phyloP scores from a whole-genome alignment of 2,329 filamentous ascomycete genomes.

The Taxawa tesnikishii region DNA sequence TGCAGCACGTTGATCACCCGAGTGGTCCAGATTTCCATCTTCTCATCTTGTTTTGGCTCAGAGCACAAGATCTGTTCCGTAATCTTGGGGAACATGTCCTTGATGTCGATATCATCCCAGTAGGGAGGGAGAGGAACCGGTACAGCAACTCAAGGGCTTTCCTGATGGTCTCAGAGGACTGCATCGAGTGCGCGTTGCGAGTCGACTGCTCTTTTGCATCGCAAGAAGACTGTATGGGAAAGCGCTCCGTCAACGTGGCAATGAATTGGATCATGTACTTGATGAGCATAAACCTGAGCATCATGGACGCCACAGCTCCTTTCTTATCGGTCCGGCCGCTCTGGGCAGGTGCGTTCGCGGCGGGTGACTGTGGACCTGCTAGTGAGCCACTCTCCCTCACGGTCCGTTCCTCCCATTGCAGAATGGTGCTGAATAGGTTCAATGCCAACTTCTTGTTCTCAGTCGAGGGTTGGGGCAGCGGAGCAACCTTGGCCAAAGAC shows the following conservation, averaged over 20 bases:
- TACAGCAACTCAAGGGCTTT: constrained; percentile 72
- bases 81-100: constrained; percentile 71
- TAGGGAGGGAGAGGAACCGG: constrained; percentile 77
- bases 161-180: constrained; percentile 63
- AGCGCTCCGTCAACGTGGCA: constrained; percentile 76
- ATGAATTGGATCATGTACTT: constrained; percentile 97
- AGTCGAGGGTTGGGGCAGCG: constrained; percentile 69
- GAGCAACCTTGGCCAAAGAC: constrained; percentile 77
- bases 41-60: constrained; percentile 44
- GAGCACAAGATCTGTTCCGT: constrained; percentile 75
- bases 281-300: constrained; percentile 66
- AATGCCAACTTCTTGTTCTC: constrained; percentile 87
- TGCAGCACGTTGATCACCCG: constrained; percentile 90
- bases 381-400: constrained; percentile 46
- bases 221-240: constrained; percentile 55
- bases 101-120: constrained; percentile 86
- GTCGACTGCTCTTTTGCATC: constrained; percentile 43
- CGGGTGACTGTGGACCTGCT: constrained; percentile 11
- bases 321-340: constrained; percentile 14
- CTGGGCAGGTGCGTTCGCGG: constrained; percentile 7
- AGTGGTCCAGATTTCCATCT: constrained; percentile 62
- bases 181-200: too few species aligned
- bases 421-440: constrained; percentile 81
- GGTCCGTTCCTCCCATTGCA: constrained; percentile 81
- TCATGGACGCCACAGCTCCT: constrained; percentile 23